Conservation (phyloP, 1,284 basidiomycete genomes). For the Anthracocystis setariae region DNA sequence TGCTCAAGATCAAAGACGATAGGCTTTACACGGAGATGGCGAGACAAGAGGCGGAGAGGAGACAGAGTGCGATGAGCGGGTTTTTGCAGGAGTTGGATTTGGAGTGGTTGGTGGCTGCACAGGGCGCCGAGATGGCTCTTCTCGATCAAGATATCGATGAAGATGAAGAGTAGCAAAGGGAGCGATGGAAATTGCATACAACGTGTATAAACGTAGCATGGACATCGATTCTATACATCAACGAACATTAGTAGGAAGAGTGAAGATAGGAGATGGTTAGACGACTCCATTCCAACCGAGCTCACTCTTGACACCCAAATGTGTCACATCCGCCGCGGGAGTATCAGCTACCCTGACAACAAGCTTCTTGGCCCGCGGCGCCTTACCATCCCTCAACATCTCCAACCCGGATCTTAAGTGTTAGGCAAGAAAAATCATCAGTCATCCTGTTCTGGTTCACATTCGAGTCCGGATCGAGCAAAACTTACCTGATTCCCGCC, state of each 20-base stretch:
- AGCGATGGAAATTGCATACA: not conserved
- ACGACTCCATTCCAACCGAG: constrained; percentile 58
- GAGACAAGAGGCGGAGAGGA: constrained; percentile 75
- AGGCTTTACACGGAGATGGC: constrained; percentile 74
- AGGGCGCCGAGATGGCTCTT: constrained; percentile 47
- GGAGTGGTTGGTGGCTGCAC: constrained; percentile 55
- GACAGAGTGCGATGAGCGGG: constrained; percentile 73
- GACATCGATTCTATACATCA: no score
- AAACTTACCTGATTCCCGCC: constrained; percentile 51
- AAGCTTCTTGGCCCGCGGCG: constrained; percentile 57
- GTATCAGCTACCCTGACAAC: constrained; percentile 53
- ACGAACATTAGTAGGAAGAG: no score
- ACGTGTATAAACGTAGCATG: no score
- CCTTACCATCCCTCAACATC: constrained; percentile 46
- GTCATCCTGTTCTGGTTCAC: not conserved
- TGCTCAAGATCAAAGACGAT: constrained; percentile 37
- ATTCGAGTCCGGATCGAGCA: not conserved
- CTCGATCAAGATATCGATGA: constrained; percentile 8
- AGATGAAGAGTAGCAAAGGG: constrained; percentile 7
- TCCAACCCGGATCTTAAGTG: constrained; percentile 46
- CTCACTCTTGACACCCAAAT: constrained; percentile 51
- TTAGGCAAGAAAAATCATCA: not conserved
- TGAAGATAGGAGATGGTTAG: no score
- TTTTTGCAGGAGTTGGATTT: constrained; percentile 56
- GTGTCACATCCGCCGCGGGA: constrained; percentile 52